A percentile compares a stretch with the other conserved stretches of the same genome.
Evolutionary conservation across 2,329 filamentous ascomycete species (phyloP).

Genomic region (Biscogniauxia marginata): DNA sequence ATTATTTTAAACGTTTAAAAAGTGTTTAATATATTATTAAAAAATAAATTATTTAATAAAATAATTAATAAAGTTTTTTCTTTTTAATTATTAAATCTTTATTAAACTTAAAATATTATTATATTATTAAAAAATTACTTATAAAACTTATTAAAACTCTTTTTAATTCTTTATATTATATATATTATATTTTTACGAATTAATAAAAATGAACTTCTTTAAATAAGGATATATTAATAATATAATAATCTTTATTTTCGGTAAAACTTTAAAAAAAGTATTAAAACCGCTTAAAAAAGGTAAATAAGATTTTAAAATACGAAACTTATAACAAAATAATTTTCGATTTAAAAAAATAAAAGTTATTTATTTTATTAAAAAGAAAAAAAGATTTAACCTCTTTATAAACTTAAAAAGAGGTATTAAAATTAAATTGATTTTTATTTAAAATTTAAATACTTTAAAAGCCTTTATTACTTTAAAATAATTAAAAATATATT

Average conservation of each 20-base stretch:
- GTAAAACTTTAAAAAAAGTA: no score
- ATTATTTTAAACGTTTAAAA: no score
- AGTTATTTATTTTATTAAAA: not conserved
- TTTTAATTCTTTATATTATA: no score
- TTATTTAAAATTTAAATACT: not conserved
- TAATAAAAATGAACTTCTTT: not conserved
- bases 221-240: not conserved
- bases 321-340: not conserved
- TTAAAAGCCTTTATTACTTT: not conserved
- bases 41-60: not conserved
- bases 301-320: not conserved
- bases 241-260: not conserved
- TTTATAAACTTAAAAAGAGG: not conserved
- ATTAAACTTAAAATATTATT: no score
- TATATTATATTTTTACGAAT: not conserved
- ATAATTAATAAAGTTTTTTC: not conserved
- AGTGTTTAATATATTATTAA: conserved; percentile 1
- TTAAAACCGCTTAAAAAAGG: not conserved
- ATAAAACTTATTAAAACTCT: no score
- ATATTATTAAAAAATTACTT: no score
- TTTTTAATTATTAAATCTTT: not conserved
- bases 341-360: not conserved
- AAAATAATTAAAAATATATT: no score
- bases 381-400: not conserved
- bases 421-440: not conserved